Conservation (phyloP, 2,329 filamentous ascomycete species). For the Fusarium euwallaceae region DNA sequence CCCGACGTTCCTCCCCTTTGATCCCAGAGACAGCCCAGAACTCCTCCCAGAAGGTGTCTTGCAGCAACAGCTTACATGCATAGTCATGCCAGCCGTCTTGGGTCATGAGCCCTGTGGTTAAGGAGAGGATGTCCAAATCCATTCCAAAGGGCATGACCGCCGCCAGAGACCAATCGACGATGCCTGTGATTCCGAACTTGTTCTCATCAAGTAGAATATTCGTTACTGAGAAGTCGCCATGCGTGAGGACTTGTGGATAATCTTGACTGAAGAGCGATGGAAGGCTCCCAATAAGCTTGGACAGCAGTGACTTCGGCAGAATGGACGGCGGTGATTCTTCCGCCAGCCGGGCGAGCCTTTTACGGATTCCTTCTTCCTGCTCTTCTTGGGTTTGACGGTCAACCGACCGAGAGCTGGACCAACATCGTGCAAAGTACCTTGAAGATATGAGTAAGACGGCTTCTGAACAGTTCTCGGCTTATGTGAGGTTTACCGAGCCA, state of each 20-base stretch:
- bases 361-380: constrained; percentile 31
- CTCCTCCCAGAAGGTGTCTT: constrained; percentile 46
- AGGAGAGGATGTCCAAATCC: constrained; percentile 42
- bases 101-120: constrained; percentile 45
- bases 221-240: constrained; percentile 47
- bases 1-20: constrained; percentile 28
- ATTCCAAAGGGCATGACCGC: constrained; percentile 41
- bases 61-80: constrained; percentile 34
- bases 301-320: constrained; percentile 22
- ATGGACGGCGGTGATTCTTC: constrained; percentile 20
- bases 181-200: constrained; percentile 42
- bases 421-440: constrained; percentile 47
- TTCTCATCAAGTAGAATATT: constrained; percentile 48
- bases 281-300: constrained; percentile 35
- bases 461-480: constrained; percentile 4
- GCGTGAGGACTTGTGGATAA: constrained; percentile 48
- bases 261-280: constrained; percentile 43
- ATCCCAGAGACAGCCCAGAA: constrained; percentile 45
- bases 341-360: constrained; percentile 33
- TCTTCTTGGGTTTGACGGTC: constrained; percentile 23
- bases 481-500: constrained; percentile 24
- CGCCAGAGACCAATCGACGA: constrained; percentile 49
- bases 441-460: constrained; percentile 17
- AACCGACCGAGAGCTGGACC: constrained; percentile 23
- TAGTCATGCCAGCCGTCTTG: constrained; percentile 48